Base-by-base conservation (phyloP, 2,329 filamentous ascomycete species). In the Xylariaceae sp. region DNA sequence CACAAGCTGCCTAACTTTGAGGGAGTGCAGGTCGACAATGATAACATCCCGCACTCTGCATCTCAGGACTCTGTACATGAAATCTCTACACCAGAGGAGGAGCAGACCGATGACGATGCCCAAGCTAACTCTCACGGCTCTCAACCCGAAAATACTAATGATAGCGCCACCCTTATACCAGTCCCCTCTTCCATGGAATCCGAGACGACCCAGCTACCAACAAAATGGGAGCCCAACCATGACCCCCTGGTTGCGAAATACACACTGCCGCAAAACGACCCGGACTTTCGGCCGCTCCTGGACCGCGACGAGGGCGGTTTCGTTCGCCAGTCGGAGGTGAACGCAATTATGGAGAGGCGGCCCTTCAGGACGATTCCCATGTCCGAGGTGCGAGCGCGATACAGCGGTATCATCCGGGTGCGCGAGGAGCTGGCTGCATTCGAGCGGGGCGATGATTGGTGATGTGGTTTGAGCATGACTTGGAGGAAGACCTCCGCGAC, bases 361-460 rank as follows among this genome's bases (percentile, higher is more conserved):
- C 3, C 23, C 7, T 47, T 29, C 42, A 42, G 45, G 2, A 23
- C 48, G 2, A 41, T 47, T n/a, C 20, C 54, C 18, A 50, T 47
- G 40, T 48, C 37, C n/a, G 50, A 57, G 55, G 52, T 51, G 40
- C 55, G 50, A 5, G 43, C 21, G 20, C 55, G 50, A 1, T 57
- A 57, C 50, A 29, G 50, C 40, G 55, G 46, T 2, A 43, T 45
- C 43, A 20, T 57, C 18, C 19, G 23, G 12, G n/a, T 48, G 16
- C 26, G 29, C 20, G 44, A 45, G 9, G 12, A 40, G 29, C 41
- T 41, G 48, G 37, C 16, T 2, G 47, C 48, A 14, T 50, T 43
- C 26, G 14, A 21, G 5, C 44, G 20, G 0, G 46, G 48, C n/a
- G 45, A 56, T 9, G 20, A 41, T 7, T 37, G 12, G 32, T 37